These are phyloP conservation scores for Suhomyces sp. DNA, from an alignment of 805 yeast genomes.

Conservation along the genomic window DNA sequence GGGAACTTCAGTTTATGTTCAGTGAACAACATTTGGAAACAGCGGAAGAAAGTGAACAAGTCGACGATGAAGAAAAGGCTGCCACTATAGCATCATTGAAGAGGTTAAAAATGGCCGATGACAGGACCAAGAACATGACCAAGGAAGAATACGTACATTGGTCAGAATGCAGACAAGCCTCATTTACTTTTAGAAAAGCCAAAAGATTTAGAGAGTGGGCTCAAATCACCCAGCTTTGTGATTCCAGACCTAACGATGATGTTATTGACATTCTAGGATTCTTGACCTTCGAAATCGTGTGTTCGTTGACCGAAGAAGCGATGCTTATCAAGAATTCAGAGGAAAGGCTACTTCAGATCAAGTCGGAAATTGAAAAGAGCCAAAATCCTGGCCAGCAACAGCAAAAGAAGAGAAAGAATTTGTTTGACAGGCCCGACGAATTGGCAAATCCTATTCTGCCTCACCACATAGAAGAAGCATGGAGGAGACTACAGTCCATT, in stretches of 20 bases:
- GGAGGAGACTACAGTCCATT: slow-evolving; percentile 68
- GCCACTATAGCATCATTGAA: slow-evolving; percentile 87
- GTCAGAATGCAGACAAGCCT: slow-evolving; percentile 98
- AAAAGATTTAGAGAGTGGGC: slow-evolving; percentile 97
- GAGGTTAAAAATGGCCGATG: slow-evolving; percentile 88
- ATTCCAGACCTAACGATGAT: slow-evolving; percentile 91
- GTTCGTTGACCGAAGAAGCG: slow-evolving; percentile 90
- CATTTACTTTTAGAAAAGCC: slow-evolving; percentile 92
- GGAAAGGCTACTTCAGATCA: slow-evolving; percentile 42
- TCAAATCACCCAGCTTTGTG: slow-evolving; percentile 77
- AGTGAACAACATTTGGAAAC: slow-evolving; percentile 81
- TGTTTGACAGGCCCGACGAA: slow-evolving; percentile 89
- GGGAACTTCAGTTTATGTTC: slow-evolving; percentile 95
- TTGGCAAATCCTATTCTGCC: slow-evolving; percentile 74
- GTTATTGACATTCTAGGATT: slow-evolving; percentile 95
- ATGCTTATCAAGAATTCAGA: slow-evolving; percentile 72
- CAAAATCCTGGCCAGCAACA: slow-evolving; percentile 29
- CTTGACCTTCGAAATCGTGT: slow-evolving; percentile 93
- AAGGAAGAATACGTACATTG: slow-evolving; percentile 97
- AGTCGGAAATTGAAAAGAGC: slow-evolving; percentile 14
- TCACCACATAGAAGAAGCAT: slow-evolving; percentile 83
- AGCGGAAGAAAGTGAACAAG: slow-evolving; percentile 53
- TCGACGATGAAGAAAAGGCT: slow-evolving; percentile 87
- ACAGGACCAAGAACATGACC: slow-evolving; percentile 90
- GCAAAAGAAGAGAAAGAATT: slow-evolving; percentile 44